Evolutionary conservation across 768 basidiomycete species (phyloP).

Genomic region (Rhizopogon sp.): DNA sequence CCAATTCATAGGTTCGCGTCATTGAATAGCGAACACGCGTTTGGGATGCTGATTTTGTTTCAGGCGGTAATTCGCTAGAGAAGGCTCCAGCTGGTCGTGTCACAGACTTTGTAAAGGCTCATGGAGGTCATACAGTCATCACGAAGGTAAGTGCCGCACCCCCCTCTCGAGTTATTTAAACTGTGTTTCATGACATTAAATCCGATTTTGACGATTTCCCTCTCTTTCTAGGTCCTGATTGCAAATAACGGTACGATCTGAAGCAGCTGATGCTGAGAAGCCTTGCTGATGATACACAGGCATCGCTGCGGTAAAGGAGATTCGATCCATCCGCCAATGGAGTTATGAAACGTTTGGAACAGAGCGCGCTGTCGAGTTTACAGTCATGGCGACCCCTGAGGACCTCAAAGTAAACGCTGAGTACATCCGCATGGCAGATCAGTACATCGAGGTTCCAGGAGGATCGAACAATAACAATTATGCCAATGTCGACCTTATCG

Average conservation of each 20-base stretch:
- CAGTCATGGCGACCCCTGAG: conserved; percentile 99
- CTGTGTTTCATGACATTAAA: neutral
- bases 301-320: conserved; percentile 99
- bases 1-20: conserved; percentile 54
- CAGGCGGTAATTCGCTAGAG: conserved; percentile 92
- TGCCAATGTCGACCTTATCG: conserved; percentile 98
- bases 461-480: conserved; percentile 99
- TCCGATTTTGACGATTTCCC: neutral
- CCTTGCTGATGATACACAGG: conserved; percentile 41
- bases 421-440: conserved; percentile 99
- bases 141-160: conserved; percentile 68
- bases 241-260: conserved; percentile 83
- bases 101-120: conserved; percentile 82
- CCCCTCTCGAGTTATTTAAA: neutral
- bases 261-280: neutral
- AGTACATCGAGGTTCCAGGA: conserved; percentile 97
- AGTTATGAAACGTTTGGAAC: conserved; percentile 98
- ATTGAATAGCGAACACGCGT: conserved; percentile 3
- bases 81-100: conserved; percentile 75
- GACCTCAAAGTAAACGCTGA: conserved; percentile 98
- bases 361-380: conserved; percentile 96
- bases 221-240: conserved; percentile 77
- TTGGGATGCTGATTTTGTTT: conserved; percentile 8
- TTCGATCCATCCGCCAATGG: conserved; percentile 98
- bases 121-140: conserved; percentile 98